phyloP scores from a whole-genome alignment of 495 filamentous ascomycete genomes.

The Cercophora scortea region DNA sequence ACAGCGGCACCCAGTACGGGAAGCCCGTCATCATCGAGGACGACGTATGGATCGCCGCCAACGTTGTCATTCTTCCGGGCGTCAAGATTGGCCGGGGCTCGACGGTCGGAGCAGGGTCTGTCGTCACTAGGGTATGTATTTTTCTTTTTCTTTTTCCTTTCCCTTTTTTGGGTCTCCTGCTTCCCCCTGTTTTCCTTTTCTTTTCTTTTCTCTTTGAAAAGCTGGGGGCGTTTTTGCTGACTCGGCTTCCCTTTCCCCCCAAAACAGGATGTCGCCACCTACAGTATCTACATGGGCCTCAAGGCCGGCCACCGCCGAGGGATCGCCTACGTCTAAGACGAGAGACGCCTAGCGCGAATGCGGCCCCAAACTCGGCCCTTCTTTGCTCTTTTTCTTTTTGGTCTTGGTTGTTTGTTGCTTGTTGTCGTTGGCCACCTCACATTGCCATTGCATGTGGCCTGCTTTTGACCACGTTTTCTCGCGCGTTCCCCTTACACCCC shows the following conservation, averaged over 20 bases:
- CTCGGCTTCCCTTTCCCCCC: neutral
- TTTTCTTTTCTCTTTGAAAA: too few relatives aligned
- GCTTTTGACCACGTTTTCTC: too few relatives aligned
- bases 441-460: too few relatives aligned
- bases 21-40: conserved; percentile 74
- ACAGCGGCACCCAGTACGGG: conserved; percentile 63
- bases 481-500: too few relatives aligned
- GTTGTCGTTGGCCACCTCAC: too few relatives aligned
- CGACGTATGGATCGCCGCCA: conserved; percentile 67
- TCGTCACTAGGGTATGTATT: conserved; percentile 72
- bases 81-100: conserved; percentile 72
- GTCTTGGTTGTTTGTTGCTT: too few relatives aligned
- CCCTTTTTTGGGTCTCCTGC: neutral
- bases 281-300: conserved; percentile 22
- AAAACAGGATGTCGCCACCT: conserved; percentile 25
- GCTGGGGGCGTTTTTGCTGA: neutral
- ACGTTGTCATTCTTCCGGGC: conserved; percentile 74
- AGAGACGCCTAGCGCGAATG: too few relatives aligned
- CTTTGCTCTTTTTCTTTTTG: too few relatives aligned
- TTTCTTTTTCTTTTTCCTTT: neutral
- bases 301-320: conserved; percentile 23
- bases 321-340: conserved; percentile 11
- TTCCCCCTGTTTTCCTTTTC: neutral
- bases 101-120: conserved; percentile 75
- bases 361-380: too few relatives aligned